A percentile compares a stretch with the other conserved stretches of the same genome.
Conservation (phyloP, 2,329 filamentous ascomycete species). For the Drechslerella stenobrocha region DNA sequence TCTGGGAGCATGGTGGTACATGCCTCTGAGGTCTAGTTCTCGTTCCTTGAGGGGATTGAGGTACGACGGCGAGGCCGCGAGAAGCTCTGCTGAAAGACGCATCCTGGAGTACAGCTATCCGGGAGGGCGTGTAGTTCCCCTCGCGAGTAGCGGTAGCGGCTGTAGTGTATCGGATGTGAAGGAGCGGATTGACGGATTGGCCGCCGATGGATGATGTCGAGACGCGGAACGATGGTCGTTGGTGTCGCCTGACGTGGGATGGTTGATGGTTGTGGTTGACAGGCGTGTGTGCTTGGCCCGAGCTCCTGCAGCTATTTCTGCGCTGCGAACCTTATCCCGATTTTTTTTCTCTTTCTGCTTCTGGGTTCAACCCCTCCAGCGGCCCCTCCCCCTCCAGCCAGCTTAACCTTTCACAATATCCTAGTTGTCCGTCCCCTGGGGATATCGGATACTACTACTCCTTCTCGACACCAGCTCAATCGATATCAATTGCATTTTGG, state of each 20-base stretch:
- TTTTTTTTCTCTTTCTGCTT: conserved; percentile 21
- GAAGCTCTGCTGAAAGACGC: conserved; percentile 94
- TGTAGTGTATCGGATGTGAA: conserved; percentile 5
- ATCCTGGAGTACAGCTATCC: conserved; percentile 60
- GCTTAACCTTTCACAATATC: conserved; percentile 10
- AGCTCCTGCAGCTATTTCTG: conserved; percentile 11
- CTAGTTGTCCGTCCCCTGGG: neutral
- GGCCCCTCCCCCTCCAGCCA: conserved; percentile 18
- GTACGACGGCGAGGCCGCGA: conserved; percentile 92
- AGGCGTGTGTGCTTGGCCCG: conserved; percentile 21
- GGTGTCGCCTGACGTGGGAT: neutral
- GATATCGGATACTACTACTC: neutral
- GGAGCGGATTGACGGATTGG: neutral
- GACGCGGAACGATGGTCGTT: conserved; percentile 1
- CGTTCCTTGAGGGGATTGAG: conserved; percentile 98
- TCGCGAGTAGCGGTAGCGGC: neutral
- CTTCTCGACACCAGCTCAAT: conserved; percentile 3
- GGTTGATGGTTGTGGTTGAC: conserved; percentile 7
- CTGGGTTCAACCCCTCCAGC: conserved; percentile 30
- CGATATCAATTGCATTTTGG: conserved; percentile 6
- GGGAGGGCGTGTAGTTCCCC: neutral
- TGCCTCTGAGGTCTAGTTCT: conserved; percentile 99
- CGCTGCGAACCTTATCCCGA: conserved; percentile 27
- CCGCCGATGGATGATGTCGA: neutral
- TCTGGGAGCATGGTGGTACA: conserved; percentile 63